These are phyloP conservation scores for Epichloe sp. DNA, from an alignment of 2,329 filamentous ascomycete species.

Conservation along the genomic window DNA sequence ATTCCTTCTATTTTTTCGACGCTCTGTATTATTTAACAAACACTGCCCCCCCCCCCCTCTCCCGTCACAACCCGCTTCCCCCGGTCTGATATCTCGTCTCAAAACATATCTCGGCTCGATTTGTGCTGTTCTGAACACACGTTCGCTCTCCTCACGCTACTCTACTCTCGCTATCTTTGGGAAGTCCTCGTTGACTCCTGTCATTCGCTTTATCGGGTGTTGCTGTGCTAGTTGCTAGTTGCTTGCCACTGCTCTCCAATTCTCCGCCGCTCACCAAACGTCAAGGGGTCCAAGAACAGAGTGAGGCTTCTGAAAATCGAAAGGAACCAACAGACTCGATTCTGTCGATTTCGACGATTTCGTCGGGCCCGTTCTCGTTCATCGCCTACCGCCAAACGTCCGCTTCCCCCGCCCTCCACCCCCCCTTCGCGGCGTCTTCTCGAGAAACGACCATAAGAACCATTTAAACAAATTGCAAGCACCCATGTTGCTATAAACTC, in stretches of 20 bases:
- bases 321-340: background rate
- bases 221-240: constrained; percentile 12
- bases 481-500: constrained; percentile 5
- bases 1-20: background rate
- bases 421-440: background rate
- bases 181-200: constrained; percentile 65
- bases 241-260: constrained; percentile 25
- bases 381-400: background rate
- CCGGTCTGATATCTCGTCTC: constrained; percentile 4
- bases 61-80: background rate
- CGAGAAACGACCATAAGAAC: background rate
- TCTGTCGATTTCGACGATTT: background rate
- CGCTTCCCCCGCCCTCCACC: background rate
- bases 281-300: no score
- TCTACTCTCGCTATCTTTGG: constrained; percentile 32
- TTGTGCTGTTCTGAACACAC: constrained; percentile 17
- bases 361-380: no score
- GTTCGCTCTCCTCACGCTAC: constrained; percentile 35
- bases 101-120: constrained; percentile 4
- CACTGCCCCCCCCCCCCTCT: constrained; percentile 4
- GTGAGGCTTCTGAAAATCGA: background rate
- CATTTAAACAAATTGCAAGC: background rate
- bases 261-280: background rate
- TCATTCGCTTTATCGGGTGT: constrained; percentile 51
- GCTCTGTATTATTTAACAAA: constrained; percentile 8